Evolutionary conservation across 2,329 filamentous ascomycete species (phyloP), one percentile per base, ranked within the genome.

Genomic region (Chaetomium globosum): DNA sequence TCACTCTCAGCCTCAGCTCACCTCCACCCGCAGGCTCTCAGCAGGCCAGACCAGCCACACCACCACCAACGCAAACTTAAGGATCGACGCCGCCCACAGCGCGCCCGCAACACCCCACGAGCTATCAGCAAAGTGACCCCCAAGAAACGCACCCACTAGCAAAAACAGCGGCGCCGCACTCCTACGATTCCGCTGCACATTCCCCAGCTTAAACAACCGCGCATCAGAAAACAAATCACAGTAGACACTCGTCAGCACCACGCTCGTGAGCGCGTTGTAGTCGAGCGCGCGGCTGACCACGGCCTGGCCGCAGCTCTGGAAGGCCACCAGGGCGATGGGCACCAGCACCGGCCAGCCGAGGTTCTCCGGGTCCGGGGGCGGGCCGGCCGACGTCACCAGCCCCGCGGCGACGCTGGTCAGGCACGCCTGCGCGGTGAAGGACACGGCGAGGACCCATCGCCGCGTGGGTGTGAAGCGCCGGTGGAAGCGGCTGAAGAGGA

Each of bases 171-270:
- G 83, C 1, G 84, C 84, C 0, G 76, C 81, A 2, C 81, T 73
- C 53, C 84, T 75, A 23, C 82, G 78, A 68, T 86, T 85, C 36
- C 83, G 74, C 73, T 85, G 82, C 6, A 74, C 74, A 65, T 85
- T 85, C 49, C 74, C 67, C 9, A 73, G 56, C 1, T 75, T 74
- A 43, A 85, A 82, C 3, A 86, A 71, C 28, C 81, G 75, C 36
- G 78, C 77, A 64, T 92, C 89, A 1, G 87, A 89, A 70, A 92
- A 92, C 23, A 94, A 73, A 74, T 94, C 91, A 73, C 90, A 93
- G 78, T 93, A 94, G 67, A 91, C 87, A 74, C 89, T 92, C 1
- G 91, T 94, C 65, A 95, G 77, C 3, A 93, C 91, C 19, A 93
- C 90, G 67, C 89, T 92, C 0, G 90, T 93, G 23, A 94, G 78